Evolutionary conservation across 1,139 yeast species (phyloP), one percentile per base, ranked within the genome.

Genomic region (Blastobotrys arbuscula): DNA sequence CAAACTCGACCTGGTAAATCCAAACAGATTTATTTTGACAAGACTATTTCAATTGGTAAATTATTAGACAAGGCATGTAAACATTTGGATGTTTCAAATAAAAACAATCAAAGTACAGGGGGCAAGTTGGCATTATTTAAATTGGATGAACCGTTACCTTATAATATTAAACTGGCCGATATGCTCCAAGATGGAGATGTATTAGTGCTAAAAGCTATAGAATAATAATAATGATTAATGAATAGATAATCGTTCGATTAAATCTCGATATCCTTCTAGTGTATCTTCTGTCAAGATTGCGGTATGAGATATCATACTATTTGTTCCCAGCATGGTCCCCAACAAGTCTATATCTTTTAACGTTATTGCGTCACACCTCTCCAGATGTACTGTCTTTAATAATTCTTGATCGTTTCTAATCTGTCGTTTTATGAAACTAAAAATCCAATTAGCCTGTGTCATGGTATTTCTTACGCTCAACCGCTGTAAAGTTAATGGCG

Each of bases 1-100:
- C 60, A 65, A 13, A 63, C 60, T 8, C 54, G 64, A 20, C 63
- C 61, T 1, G 66, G 59, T 16, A 62, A 62, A 45, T 61, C 55
- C 18, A 55, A 60, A 21, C 75, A 81, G 0, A 61, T 83, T 15
- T 84, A 63, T 59, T 74, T 83, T 15, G 78, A 79, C 35, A 76
- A 77, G 55, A 70, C 74, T 30, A 83, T 92, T 87, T 82, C 87
- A 0, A 74, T 86, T 7, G 97, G 97, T 0, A 73, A 86, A 54
- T 82, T 83, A 2, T 66, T 88, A 43, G 97, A 90, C 63, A 74
- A 76, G 37, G 74, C 84, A 12, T 80, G 90, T 3, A 76, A 73
- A 30, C 62, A 68, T 33, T 64, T 84, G 50, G 73, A 71, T 45
- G 74, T 85, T 19, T 70, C 71, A 39, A 85, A 85, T 63, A 63